phyloP scores from a whole-genome alignment of 1,139 yeast species.

The Lodderomyces metapsilosis region DNA sequence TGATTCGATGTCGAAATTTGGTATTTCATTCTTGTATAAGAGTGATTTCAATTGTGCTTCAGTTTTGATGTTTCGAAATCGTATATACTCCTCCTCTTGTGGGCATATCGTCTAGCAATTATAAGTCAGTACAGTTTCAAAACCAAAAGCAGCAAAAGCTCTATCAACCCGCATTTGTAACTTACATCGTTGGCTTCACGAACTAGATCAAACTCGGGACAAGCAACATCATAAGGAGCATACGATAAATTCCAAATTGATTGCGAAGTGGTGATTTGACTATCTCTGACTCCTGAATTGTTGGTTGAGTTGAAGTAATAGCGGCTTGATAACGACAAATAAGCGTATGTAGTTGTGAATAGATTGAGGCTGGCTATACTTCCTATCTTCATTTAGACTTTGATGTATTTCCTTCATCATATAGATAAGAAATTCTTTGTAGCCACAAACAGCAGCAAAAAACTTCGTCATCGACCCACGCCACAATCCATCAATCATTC shows the following conservation, averaged over 20 bases:
- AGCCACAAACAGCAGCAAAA: not conserved
- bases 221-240: conserved; percentile 40
- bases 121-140: conserved; percentile 3
- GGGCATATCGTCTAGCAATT: conserved; percentile 20
- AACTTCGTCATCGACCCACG: not conserved
- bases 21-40: conserved; percentile 35
- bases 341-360: not conserved
- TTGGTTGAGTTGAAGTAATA: not conserved
- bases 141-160: too few species aligned
- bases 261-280: not conserved
- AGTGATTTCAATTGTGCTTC: conserved; percentile 30
- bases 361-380: not conserved
- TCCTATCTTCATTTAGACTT: not conserved
- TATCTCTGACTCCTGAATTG: not conserved
- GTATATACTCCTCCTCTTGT: conserved; percentile 39
- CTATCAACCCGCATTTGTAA: too few species aligned
- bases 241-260: conserved; percentile 21
- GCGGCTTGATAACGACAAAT: not conserved
- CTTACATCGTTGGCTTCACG: conserved; percentile 38
- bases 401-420: not conserved
- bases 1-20: conserved; percentile 31
- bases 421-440: not conserved
- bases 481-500: not conserved
- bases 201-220: conserved; percentile 38
- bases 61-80: conserved; percentile 29